A percentile compares a stretch with the other conserved stretches of the same genome.
These are phyloP conservation scores for Acacia acuminata DNA, from an alignment of 306 rosid species.

Conservation along the genomic window DNA sequence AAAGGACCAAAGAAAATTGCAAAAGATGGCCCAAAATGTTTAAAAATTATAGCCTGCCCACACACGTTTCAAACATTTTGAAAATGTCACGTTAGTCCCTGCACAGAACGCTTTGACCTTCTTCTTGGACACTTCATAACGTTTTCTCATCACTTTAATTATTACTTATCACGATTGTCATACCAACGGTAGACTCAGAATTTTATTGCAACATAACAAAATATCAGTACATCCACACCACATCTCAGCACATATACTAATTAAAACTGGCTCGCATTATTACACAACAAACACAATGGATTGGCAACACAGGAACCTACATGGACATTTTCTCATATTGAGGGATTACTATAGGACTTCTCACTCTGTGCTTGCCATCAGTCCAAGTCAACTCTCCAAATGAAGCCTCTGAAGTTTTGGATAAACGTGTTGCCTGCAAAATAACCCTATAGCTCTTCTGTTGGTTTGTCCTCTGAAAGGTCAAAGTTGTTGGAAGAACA, in stretches of 20 bases:
- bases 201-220: neutral
- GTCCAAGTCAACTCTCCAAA: slow-evolving; percentile 3
- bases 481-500: neutral
- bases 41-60: too few relatives aligned
- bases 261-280: neutral
- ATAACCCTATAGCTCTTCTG: neutral
- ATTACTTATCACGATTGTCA: too few relatives aligned
- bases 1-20: too few relatives aligned
- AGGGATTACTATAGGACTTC: neutral
- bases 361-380: neutral
- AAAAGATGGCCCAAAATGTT: too few relatives aligned
- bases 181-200: too few relatives aligned
- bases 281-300: neutral
- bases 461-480: neutral
- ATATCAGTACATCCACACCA: neutral
- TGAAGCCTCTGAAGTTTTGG: too few relatives aligned
- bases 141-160: too few relatives aligned
- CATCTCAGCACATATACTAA: neutral
- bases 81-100: too few relatives aligned
- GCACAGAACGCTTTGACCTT: too few relatives aligned
- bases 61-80: too few relatives aligned
- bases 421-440: neutral
- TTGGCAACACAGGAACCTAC: neutral
- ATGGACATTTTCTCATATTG: neutral
- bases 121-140: too few relatives aligned